These are phyloP conservation scores for Rosa chinensis DNA, from an alignment of 306 rosid species.

Conservation along the genomic window DNA sequence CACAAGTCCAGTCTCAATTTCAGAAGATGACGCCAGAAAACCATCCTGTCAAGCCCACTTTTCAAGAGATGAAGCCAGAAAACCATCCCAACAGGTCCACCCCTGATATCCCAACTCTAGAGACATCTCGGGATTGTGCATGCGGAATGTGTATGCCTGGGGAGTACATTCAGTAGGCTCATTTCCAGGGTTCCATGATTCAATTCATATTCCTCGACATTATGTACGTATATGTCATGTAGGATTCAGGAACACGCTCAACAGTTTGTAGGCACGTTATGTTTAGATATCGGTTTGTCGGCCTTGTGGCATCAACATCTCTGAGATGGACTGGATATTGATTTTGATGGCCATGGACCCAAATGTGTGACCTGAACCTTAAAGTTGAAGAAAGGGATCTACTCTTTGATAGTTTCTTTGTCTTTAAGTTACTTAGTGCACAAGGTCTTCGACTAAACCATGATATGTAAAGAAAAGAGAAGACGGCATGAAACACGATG, in stretches of 20 bases:
- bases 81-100: constrained; percentile 1
- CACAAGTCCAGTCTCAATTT: constrained; percentile 12
- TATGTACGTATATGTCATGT: not conserved
- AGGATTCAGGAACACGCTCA: not conserved
- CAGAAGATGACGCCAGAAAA: not conserved
- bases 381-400: not conserved
- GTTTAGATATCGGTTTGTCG: not conserved
- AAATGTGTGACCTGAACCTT: not conserved
- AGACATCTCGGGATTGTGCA: constrained; percentile 14
- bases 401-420: not conserved
- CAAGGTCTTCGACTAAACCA: too few species aligned
- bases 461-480: too few species aligned
- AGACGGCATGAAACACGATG: too few species aligned
- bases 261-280: not conserved
- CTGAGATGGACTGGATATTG: not conserved
- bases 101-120: not conserved
- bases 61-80: constrained; percentile 25
- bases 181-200: not conserved
- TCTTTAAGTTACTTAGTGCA: too few species aligned
- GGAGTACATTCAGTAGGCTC: constrained; percentile 1
- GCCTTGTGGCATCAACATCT: not conserved
- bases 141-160: constrained; percentile 1
- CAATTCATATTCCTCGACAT: not conserved
- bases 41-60: constrained; percentile 8
- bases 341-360: not conserved